Conservation (phyloP, 139 green algal genomes). For the Haematococcus lacustris region DNA sequence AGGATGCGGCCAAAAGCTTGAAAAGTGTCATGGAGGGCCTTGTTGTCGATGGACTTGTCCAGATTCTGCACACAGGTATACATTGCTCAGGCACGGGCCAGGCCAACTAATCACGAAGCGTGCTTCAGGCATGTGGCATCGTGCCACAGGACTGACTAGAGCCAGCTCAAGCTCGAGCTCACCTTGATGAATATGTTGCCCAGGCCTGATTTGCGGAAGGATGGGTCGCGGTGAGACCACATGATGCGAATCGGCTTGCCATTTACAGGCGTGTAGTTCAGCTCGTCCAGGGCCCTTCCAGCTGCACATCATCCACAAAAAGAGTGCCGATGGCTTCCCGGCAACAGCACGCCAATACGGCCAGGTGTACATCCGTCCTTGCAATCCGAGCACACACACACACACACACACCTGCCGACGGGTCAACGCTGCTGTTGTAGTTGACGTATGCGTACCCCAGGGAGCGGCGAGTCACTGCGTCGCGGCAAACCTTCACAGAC, state of each 20-base stretch:
- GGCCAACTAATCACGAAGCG: no score
- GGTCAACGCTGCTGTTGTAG: slow-evolving; percentile 82
- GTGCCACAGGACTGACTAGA: no score
- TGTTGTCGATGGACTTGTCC: slow-evolving; percentile 87
- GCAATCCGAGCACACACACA: no score
- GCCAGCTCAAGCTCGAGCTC: no score
- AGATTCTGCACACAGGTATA: slow-evolving; percentile 87
- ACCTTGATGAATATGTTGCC: slow-evolving; percentile 97
- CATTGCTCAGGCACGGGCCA: no score
- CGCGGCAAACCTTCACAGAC: slow-evolving; percentile 88
- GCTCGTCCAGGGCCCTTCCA: slow-evolving; percentile 72
- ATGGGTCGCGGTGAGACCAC: slow-evolving; percentile 82
- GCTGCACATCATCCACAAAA: no score
- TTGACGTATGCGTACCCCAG: slow-evolving; percentile 96
- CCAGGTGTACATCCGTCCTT: no score
- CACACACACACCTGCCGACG: slow-evolving; percentile 53
- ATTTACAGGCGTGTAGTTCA: slow-evolving; percentile 85
- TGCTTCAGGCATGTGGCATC: no score
- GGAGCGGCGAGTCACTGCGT: slow-evolving; percentile 84
- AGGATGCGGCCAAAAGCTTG: slow-evolving; percentile 83
- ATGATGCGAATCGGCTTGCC: slow-evolving; percentile 91
- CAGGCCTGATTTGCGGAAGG: slow-evolving; percentile 62
- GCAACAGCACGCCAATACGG: no score
- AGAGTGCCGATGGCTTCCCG: no score
- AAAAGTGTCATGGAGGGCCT: slow-evolving; percentile 92